These are phyloP conservation scores for Candida insectalens DNA, from an alignment of 805 yeast species.

Conservation along the genomic window DNA sequence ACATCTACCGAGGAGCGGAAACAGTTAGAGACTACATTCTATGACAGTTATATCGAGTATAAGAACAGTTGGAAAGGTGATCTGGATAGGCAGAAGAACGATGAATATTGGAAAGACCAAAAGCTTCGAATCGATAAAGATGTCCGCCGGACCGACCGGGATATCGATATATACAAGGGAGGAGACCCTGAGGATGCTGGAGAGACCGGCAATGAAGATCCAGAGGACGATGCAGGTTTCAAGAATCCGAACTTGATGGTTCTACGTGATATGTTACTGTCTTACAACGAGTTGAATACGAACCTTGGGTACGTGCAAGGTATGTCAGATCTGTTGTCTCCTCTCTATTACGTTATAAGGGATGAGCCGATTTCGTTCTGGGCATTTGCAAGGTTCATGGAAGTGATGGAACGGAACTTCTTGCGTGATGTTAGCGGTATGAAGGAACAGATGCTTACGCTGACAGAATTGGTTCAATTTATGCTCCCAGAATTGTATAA, in stretches of 20 bases:
- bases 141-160: conserved; percentile 83
- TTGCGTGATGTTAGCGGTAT: conserved; percentile 89
- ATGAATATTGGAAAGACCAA: conserved; percentile 83
- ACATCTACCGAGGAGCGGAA: conserved; percentile 61
- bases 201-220: conserved; percentile 29
- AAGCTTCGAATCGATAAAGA: conserved; percentile 86
- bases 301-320: conserved; percentile 96
- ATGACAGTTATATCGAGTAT: conserved; percentile 39
- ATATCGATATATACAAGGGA: conserved; percentile 48
- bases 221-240: conserved; percentile 54
- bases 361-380: conserved; percentile 82
- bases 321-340: conserved; percentile 89
- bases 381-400: conserved; percentile 85
- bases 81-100: conserved; percentile 36
- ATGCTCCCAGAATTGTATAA: conserved; percentile 79
- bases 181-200: conserved; percentile 22
- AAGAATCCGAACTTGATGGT: conserved; percentile 64
- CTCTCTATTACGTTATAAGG: conserved; percentile 53
- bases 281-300: conserved; percentile 76
- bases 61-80: conserved; percentile 67
- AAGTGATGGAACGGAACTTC: conserved; percentile 90
- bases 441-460: conserved; percentile 74
- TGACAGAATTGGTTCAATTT: conserved; percentile 80
- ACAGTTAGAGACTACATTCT: conserved; percentile 44
- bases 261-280: conserved; percentile 69